Evolutionary conservation across 2,329 filamentous ascomycete species (phyloP), one percentile per base, ranked within the genome.

Genomic region (Grosmannia penicillata): DNA sequence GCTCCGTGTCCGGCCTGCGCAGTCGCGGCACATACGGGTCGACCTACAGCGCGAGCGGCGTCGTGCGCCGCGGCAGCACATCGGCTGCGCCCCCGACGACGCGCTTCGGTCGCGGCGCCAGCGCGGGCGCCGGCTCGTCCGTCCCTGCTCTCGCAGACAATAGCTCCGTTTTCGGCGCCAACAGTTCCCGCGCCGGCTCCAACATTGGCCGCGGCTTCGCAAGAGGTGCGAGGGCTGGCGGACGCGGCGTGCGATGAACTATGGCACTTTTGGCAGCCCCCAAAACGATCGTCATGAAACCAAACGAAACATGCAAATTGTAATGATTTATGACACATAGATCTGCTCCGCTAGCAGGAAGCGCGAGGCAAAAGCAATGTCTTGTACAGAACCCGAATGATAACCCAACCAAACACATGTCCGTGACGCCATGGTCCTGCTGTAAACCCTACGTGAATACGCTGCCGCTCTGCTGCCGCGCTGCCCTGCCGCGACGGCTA

Each of bases 141-240:
- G n/a, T n/a, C n/a, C n/a, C n/a, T n/a, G n/a, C n/a, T n/a, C n/a
- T n/a, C 18, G 28, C 36, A 8, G 24, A 27, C 25, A 36, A 10
- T 10, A 36, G 34, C 34, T 32, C 36, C n/a, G 27, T n/a, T 21
- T 28, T 26, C 4, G n/a, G 32, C n/a, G 24, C 8, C 22, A 13
- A 25, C 33, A 32, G 28, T 23, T 26, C 29, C 14, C 30, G 39
- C 7, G 51, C 51, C 37, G 51, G 54, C 1, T 61, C 63, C 14
- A 61, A 63, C 23, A 66, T 66, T 43, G 64, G 61, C 5, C 58
- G 64, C 41, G 63, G 62, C 3, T 52, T 62, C 29, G 57, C 61
- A 51, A 69, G 60, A 59, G 75, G 55, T 47, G 61, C 63, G 49
- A 74, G 65, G 53, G 63, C 37, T 7, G 31, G 44, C 6, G 39